Evolutionary conservation across 371 early-diverging fungal genomes (phyloP).

Genomic region (Syncephalastrum monosporum): DNA sequence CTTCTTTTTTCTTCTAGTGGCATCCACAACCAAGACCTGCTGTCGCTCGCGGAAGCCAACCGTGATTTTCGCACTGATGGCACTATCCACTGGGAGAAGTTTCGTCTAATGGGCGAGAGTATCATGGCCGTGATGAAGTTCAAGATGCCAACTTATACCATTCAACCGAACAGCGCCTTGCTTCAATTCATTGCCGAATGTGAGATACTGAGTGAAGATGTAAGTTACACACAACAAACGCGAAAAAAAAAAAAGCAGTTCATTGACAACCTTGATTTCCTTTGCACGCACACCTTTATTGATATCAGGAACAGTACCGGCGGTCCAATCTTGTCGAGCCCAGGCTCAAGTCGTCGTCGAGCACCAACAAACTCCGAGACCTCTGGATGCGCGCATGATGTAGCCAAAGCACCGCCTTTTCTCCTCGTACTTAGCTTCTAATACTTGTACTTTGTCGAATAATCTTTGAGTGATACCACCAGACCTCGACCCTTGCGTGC

Average conservation of each 20-base stretch:
- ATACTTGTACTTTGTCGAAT: slow-evolving; percentile 96
- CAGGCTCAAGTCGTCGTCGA: slow-evolving; percentile 10
- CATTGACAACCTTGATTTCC: not conserved
- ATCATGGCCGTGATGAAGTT: slow-evolving; percentile 51
- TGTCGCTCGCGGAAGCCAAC: slow-evolving; percentile 61
- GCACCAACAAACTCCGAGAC: slow-evolving; percentile 12
- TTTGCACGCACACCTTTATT: slow-evolving; percentile 1
- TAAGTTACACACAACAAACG: slow-evolving; percentile 10
- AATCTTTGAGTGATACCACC: slow-evolving; percentile 94
- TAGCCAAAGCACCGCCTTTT: no score
- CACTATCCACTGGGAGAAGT: slow-evolving; percentile 64
- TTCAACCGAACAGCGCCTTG: slow-evolving; percentile 18
- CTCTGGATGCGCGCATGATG: slow-evolving; percentile 10
- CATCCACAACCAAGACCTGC: slow-evolving; percentile 55
- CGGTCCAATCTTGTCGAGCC: slow-evolving; percentile 14
- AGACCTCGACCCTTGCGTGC: slow-evolving; percentile 94
- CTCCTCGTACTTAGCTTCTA: slow-evolving; percentile 27
- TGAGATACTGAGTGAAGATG: slow-evolving; percentile 24
- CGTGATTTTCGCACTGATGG: slow-evolving; percentile 56
- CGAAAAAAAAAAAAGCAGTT: not conserved
- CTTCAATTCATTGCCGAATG: slow-evolving; percentile 20
- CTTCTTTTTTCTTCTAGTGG: slow-evolving; percentile 30
- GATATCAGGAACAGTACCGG: slow-evolving; percentile 15
- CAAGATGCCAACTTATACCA: slow-evolving; percentile 35
- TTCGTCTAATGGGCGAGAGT: slow-evolving; percentile 56